Base-by-base conservation (phyloP, 1,284 basidiomycete species). In the Sporisorium reilianum region DNA sequence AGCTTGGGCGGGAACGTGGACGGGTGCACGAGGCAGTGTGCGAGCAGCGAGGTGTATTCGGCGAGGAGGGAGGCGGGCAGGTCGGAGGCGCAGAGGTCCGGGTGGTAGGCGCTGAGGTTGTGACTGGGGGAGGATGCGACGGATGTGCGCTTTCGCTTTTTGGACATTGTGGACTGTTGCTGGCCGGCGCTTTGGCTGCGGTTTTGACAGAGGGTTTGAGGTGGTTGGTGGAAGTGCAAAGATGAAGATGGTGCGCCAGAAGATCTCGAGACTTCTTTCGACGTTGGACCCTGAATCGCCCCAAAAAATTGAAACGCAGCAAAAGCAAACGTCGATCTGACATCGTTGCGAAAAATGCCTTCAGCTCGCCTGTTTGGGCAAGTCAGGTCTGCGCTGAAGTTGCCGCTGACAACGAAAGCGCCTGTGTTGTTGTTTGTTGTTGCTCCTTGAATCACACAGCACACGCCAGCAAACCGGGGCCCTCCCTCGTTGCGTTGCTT, bases 41-140 rank as follows among this genome's bases (percentile, higher is more conserved):
- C 40, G 1, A 65, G 45, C 0, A 71, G 58, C 1, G 46, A 64
- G 30, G n/a, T 10, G 50, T 73, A 73, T 10, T 44, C 25, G 1
- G 34, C 6, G 18, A 26, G 25, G 10, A 36, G 38, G 6, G 26
- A 5, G 16, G 30, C 7, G 5, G 38, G n/a, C 23, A 59, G 46
- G 14, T 25, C 26, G n/a, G 46, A 10, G 14, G 32, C 38, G 45
- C 56, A 48, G 20, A 73, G 56, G 16, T 73, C 53, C 5, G 64
- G 64, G 38, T 73, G 70, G 23, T 73, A 73, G 16, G 64, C 70
- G 11, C 28, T 25, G 22, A 73, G 61, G 10, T 71, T 71, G 50
- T 57, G 51, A n/a, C 12, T 28, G 23, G 18, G 25, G 14, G 2
- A 20, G 4, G 14, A 38, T n/a, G 58, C 62, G 6, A 62, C 2